Percentiles rank a stretch among this genome's conserved stretches.
Conservation (phyloP, 2,329 filamentous ascomycete species). For the Botrytis fragariae region DNA sequence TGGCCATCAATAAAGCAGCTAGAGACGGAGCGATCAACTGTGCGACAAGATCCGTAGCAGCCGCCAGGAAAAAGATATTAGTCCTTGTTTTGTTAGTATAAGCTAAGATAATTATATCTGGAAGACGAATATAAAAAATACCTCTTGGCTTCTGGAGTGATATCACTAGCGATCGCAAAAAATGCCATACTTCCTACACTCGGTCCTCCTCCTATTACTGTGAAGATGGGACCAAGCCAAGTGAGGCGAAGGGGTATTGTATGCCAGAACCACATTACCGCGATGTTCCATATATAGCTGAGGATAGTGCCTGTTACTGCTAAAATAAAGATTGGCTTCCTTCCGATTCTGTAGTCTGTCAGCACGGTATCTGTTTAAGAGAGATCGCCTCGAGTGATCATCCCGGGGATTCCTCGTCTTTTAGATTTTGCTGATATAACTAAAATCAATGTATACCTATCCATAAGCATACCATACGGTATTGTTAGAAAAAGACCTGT, state of each 20-base stretch:
- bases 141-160: conserved; percentile 39
- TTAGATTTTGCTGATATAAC: background rate
- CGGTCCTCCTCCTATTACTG: conserved; percentile 41
- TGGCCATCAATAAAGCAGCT: conserved; percentile 40
- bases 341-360: conserved; percentile 35
- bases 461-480: conserved; percentile 42
- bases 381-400: no score
- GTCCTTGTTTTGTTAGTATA: conserved; percentile 34
- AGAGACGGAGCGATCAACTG: conserved; percentile 41
- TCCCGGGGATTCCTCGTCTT: background rate
- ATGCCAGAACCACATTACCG: conserved; percentile 39
- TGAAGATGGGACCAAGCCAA: conserved; percentile 38
- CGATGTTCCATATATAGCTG: conserved; percentile 33
- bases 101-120: background rate
- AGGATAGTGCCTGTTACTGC: conserved; percentile 38
- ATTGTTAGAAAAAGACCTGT: conserved; percentile 37
- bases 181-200: conserved; percentile 37
- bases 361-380: conserved; percentile 8
- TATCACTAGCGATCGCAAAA: conserved; percentile 41
- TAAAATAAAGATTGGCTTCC: conserved; percentile 39
- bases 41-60: conserved; percentile 36
- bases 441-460: conserved; percentile 33
- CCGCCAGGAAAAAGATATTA: conserved; percentile 39
- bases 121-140: conserved; percentile 33
- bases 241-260: conserved; percentile 38